Evolutionary conservation across 306 rosid genomes (phyloP), one percentile per base, ranked within the genome.

Genomic region (Inga laurina): DNA sequence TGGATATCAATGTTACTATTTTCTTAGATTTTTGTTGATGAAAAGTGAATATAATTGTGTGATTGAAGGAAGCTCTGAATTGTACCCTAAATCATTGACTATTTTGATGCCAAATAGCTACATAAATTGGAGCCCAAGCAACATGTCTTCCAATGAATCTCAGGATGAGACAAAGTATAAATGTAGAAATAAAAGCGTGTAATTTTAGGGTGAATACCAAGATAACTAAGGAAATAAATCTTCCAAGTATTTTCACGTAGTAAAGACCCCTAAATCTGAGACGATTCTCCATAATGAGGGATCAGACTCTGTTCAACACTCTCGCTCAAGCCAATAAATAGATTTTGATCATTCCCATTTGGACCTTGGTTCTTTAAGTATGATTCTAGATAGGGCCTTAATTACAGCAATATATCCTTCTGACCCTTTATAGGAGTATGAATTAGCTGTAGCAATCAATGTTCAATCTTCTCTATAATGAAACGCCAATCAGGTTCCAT

Each of bases 1-100:
- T 86, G 86, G 66, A 24, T 75, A 77, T 56, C 46, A 56, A 52
- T 85, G 16, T 3, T 56, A 44, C 52, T 62, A 45, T 39, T 18
- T 49, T 69, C 18, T 56, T 54, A 51, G 11, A 27, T 9, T 24
- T 43, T 73, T 12, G 30, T 73, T 82, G 64, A 54, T 48, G 52
- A 4, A 49, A 76, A 80, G 8, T 71, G 61, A 22, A 83, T 59
- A 48, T 81, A 61, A 85, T 59, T 13, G 10, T 62, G 67, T 30
- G 4, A 30, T 30, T 27, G 69, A 13, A 64, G 69, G 9, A 13
- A 64, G 32, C 69, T 64, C 39, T 27, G 69, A 27, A 11, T 62
- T 62, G 37, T 62, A 12, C 69, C 35, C 37, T 64, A 61, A 61
- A 64, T 64, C 16, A 10, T 24, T 62, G 68, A 62, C 30, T 62